Evolutionary conservation across 768 basidiomycete species (phyloP).

Genomic region (Grammothele lineata): DNA sequence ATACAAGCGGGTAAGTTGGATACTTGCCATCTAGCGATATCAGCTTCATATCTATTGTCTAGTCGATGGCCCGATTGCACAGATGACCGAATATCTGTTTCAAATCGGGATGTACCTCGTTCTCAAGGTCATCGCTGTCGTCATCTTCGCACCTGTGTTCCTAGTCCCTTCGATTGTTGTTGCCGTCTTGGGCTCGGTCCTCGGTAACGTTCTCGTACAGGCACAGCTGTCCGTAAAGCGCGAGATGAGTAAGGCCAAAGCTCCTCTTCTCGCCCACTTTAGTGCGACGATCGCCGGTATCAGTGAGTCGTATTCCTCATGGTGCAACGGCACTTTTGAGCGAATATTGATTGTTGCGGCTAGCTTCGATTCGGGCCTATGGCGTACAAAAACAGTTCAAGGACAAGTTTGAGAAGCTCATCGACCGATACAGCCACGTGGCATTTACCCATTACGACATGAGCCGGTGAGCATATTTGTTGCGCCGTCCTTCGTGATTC

Average conservation of each 20-base stretch:
- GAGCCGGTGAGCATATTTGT: slow-evolving; percentile 22
- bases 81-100: background rate
- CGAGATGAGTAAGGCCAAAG: slow-evolving; percentile 43
- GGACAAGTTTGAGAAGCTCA: slow-evolving; percentile 36
- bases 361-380: slow-evolving; percentile 46
- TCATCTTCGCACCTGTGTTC: slow-evolving; percentile 34
- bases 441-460: slow-evolving; percentile 44
- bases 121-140: slow-evolving; percentile 31
- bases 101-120: slow-evolving; percentile 27
- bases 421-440: slow-evolving; percentile 42
- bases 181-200: slow-evolving; percentile 30
- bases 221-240: slow-evolving; percentile 50
- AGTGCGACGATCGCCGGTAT: slow-evolving; percentile 57
- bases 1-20: slow-evolving; percentile 23
- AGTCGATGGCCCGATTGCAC: slow-evolving; percentile 18
- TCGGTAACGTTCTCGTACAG: slow-evolving; percentile 45
- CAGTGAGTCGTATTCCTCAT: slow-evolving; percentile 18
- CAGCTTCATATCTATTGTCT: background rate
- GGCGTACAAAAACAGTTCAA: slow-evolving; percentile 44
- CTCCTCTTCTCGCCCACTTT: slow-evolving; percentile 44
- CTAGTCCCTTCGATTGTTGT: slow-evolving; percentile 32
- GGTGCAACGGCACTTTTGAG: background rate
- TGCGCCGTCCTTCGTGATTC: slow-evolving; percentile 10
- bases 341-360: background rate
- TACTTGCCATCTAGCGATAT: background rate